Evolutionary conservation across 2,329 filamentous ascomycete species (phyloP), one percentile per base, ranked within the genome.

Genomic region (Myotisia sp.): DNA sequence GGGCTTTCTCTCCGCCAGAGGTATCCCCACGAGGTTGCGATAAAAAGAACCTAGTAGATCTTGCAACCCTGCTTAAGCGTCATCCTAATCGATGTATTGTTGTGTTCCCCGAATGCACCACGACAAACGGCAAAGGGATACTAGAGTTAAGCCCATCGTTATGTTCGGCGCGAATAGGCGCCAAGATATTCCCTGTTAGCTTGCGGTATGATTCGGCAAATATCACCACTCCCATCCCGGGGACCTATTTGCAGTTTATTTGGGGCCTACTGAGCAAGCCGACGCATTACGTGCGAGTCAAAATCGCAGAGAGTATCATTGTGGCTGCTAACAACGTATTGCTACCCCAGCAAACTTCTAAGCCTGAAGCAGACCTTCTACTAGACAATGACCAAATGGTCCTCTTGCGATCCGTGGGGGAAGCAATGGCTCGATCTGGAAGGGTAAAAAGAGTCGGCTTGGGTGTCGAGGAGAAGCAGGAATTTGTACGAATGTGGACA

Each of bases 21-120:
- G 57, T 64, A 16, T 46, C 59, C 1, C 64, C 71, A 2, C 58
- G 66, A 0, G 46, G 59, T 1, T 64, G 70, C 1, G 51, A 54
- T 1, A 54, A 54, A 3, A 57, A 64, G 6, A 62, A 58, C 18
- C 60, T 83, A 21, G 71, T 76, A 17, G 71, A 76, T 40, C 52
- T 86, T 28, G 61, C 65, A 14, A 64, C 69, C 1, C 67, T 95
- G 3, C 53, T 85, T 7, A 59, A 65, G 20, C 64, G 70, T 38
- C 71, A 92, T 52, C 84, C 84, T 0, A 67, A 71, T 37, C 75
- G 84, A 29, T 72, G 83, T 39, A 71, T 95, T 42, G 84, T 78
- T 41, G 74, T 93, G 1, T 94, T 95, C 54, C 87, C 90, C 8
- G 90, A 98, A 60, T 87, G 80, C 58, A 90, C 80, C 3, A 92